Base-by-base conservation (phyloP, 768 basidiomycete species). In the Pulveroboletus sp. region DNA sequence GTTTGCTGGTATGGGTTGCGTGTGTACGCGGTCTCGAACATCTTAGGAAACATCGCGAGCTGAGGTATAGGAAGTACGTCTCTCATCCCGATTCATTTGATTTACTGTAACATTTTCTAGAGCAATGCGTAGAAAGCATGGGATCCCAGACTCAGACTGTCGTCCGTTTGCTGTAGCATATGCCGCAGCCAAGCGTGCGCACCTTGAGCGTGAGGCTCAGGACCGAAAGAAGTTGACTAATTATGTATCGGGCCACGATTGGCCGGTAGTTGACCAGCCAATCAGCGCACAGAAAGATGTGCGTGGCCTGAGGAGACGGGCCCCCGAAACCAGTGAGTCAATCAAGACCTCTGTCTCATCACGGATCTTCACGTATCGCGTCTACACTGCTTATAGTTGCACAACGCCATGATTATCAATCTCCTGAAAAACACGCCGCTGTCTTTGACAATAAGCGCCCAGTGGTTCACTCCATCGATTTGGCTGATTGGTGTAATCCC, bases 91-190 rank as follows among this genome's bases (percentile, higher is more conserved):
- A 13, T 30, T 24, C 29, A 36, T 23, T 42, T 51, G 19, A 24
- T 9, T 23, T 9, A 29, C 9, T 51, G 59, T 64, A 29, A 64
- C 47, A 49, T 52, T 29, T 50, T 34, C 27, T 6, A 89, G 86
- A 59, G 75, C 82, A 54, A 82, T 82, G 75, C 81, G 89, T 52
- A 74, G 89, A 56, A 75, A 79, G 69, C 81, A 89, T 62, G 90
- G 89, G 39, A 92, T 92, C 51, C 90, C 89, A 16, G 89, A 92
- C 73, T 76, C 74, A 49, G 89, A 92, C 72, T 76, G 81, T 55
- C 77, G 89, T 27, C 87, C 89, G 12, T 92, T 92, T 75, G 86
- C 86, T 65, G 86, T 91, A 55, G 90, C 89, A n/a, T 89, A 87
- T 68, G 79, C 87, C 56, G 86, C 85, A 50, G 84, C 81, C 32